Evolutionary conservation across 2,329 filamentous ascomycete genomes (phyloP), one percentile per base, ranked within the genome.

Genomic region (Didymella arachidicola): DNA sequence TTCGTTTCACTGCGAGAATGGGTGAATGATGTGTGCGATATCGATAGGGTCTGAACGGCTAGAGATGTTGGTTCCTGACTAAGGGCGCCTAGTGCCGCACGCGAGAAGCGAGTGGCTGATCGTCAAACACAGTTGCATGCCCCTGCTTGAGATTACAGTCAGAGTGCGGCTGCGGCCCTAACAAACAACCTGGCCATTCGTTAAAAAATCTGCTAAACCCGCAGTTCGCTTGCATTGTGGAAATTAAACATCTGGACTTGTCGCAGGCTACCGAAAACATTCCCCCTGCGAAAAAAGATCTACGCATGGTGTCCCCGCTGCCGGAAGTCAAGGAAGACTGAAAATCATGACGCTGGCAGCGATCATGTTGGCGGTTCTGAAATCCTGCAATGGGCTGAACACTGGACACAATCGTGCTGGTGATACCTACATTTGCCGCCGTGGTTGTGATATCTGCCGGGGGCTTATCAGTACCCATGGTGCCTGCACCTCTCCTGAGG

Each of bases 51-150:
- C 59, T 59, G 54, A 44, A 57, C 43, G 52, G 29, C 19, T n/a
- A 46, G 41, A 34, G 4, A 45, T 41, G 38, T 19, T 55, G 49
- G 65, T 66, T 64, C 61, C 60, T 63, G 62, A 61, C 55, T 53
- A 47, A 54, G 55, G 55, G 65, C 63, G 68, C 66, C 58, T 67
- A 68, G 57, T 54, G 62, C 57, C 59, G 61, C 57, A 63, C 57
- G 63, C 67, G 66, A 66, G 65, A 64, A 59, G 62, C 60, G 56
- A 54, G 71, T 72, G 71, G 72, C 72, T 72, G 71, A 70, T 69
- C 65, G 60, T 69, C 68, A 74, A 75, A 73, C 72, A 56, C 53
- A 59, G 61, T 52, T 61, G 57, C 52, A 54, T 56, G 36, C 67
- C 68, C 68, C 69, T 72, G 63, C 70, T 42, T 70, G 34, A 72